Evolutionary conservation across 495 filamentous ascomycete genomes (phyloP).

Genomic region (Tuber umbilicatum): DNA sequence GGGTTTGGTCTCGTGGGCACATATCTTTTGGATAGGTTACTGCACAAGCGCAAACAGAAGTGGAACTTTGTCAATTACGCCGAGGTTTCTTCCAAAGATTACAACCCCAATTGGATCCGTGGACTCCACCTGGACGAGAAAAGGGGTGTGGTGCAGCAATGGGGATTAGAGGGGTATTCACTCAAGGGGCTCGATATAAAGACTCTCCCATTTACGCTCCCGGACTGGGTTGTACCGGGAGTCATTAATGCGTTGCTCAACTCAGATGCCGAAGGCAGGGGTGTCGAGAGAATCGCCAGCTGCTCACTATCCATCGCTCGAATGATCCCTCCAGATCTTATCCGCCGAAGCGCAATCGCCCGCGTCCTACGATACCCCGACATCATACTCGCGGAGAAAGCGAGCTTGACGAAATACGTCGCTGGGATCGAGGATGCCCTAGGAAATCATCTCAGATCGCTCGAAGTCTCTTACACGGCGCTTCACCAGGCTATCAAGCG

Average conservation of each 20-base stretch:
- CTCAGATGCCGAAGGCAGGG: constrained; percentile 31
- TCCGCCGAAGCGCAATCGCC: constrained; percentile 18
- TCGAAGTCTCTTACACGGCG: constrained; percentile 17
- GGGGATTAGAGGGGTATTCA: constrained; percentile 27
- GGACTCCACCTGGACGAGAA: constrained; percentile 2
- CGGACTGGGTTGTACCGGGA: constrained; percentile 25
- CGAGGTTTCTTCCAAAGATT: constrained; percentile 16
- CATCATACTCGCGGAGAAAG: constrained; percentile 19
- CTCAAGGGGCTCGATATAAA: constrained; percentile 17
- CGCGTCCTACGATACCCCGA: constrained; percentile 29
- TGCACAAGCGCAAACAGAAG: neutral
- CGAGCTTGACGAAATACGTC: constrained; percentile 11
- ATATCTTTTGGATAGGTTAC: constrained; percentile 9
- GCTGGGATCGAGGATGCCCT: constrained; percentile 16
- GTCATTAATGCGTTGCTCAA: constrained; percentile 29
- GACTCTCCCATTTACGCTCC: constrained; percentile 22
- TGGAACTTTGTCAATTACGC: constrained; percentile 28
- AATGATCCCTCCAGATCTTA: constrained; percentile 4
- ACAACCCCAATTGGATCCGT: constrained; percentile 4
- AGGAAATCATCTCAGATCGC: constrained; percentile 8
- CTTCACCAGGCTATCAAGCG: constrained; percentile 8
- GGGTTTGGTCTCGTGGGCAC: constrained; percentile 27
- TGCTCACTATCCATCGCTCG: constrained; percentile 14
- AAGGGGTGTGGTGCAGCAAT: constrained; percentile 4
- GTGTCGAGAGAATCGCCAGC: constrained; percentile 20